Conservation (phyloP, 1,284 basidiomycete genomes). For the Moniliella sp. region DNA sequence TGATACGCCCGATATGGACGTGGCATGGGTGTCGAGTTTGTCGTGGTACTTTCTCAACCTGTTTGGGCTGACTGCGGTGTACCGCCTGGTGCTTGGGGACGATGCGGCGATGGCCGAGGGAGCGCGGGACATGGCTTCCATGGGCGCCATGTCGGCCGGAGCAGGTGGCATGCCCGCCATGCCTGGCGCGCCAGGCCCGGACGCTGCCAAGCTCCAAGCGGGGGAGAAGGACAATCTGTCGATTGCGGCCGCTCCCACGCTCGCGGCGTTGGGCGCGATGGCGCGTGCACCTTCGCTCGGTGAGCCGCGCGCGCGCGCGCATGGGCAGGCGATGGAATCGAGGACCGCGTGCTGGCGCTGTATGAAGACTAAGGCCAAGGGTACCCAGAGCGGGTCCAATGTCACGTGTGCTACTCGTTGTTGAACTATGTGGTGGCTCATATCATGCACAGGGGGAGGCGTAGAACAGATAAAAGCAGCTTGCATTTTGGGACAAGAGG, state of each 20-base stretch:
- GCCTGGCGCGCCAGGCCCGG: conserved; percentile 41
- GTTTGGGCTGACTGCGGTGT: conserved; percentile 85
- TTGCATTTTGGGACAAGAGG: too few relatives aligned
- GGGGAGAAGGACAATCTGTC: conserved; percentile 80
- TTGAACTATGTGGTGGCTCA: too few relatives aligned
- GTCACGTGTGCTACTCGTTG: too few relatives aligned
- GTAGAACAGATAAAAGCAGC: too few relatives aligned
- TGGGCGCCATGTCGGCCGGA: conserved; percentile 10
- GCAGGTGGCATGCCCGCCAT: conserved; percentile 10
- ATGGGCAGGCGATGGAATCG: conserved; percentile 31
- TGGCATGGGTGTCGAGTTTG: conserved; percentile 90
- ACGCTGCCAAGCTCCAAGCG: conserved; percentile 71
- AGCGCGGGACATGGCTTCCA: conserved; percentile 29
- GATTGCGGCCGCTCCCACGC: conserved; percentile 46
- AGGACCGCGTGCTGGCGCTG: conserved; percentile 21
- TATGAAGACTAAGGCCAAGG: too few relatives aligned
- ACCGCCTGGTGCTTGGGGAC: conserved; percentile 70
- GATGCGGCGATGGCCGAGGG: conserved; percentile 35
- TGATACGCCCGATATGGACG: conserved; percentile 86
- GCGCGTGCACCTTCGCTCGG: not conserved
- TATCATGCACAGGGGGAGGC: too few relatives aligned
- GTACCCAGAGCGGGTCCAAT: too few relatives aligned
- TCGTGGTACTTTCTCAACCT: conserved; percentile 99
- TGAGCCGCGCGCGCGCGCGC: conserved; percentile 1
- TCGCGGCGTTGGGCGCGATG: conserved; percentile 51